Evolutionary conservation across 192 early-diverging fungal species (phyloP).

Genomic region (Coemansia sp.): DNA sequence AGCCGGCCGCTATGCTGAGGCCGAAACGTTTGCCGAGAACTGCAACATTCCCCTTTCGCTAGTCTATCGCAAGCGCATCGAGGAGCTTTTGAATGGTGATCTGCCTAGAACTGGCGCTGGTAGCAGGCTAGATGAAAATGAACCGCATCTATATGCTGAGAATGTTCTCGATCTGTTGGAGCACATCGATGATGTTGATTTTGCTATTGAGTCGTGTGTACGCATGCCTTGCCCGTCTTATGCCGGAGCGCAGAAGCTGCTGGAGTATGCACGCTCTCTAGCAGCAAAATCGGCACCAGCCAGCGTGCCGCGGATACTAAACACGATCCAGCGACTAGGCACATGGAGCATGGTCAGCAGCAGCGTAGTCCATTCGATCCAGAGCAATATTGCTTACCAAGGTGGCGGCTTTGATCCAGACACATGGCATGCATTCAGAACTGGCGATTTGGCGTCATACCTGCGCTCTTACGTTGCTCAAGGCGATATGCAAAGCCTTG

Average conservation of each 20-base stretch:
- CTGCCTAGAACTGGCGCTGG: not conserved
- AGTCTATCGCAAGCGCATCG: constrained; percentile 32
- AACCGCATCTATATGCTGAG: not conserved
- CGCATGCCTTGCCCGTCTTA: constrained; percentile 12
- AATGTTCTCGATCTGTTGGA: constrained; percentile 12
- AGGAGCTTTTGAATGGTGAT: constrained; percentile 8
- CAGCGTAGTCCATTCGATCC: not conserved
- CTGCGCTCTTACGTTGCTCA: constrained; percentile 40
- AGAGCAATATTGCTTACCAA: not conserved
- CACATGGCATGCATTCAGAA: constrained; percentile 57
- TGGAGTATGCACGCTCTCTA: constrained; percentile 21
- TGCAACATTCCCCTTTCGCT: constrained; percentile 19
- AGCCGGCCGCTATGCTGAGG: constrained; percentile 25
- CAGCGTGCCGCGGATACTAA: not conserved
- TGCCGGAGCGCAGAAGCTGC: constrained; percentile 16
- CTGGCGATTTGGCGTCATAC: constrained; percentile 40
- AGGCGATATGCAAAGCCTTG: constrained; percentile 48
- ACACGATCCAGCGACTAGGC: constrained; percentile 36
- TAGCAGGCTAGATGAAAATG: not conserved
- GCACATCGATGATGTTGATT: constrained; percentile 18
- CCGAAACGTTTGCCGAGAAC: constrained; percentile 34
- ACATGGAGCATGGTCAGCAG: constrained; percentile 36
- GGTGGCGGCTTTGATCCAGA: constrained; percentile 21
- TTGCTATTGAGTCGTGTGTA: constrained; percentile 20
- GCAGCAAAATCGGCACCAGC: constrained; percentile 1